Evolutionary conservation across 768 basidiomycete genomes (phyloP), one percentile per base, ranked within the genome.

Genomic region (Chiua virens): DNA sequence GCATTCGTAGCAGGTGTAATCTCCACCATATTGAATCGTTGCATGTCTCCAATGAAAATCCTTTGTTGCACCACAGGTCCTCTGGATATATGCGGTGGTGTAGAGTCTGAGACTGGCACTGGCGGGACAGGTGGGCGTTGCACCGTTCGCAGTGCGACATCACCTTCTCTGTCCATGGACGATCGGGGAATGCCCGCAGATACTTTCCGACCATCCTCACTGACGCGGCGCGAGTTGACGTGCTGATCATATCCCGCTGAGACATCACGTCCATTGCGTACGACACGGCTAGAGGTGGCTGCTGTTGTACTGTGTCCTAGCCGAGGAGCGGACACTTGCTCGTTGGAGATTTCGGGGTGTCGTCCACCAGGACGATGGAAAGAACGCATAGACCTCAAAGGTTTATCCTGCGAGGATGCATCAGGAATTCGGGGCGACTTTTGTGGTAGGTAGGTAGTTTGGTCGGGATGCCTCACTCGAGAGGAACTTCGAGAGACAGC

Each of bases 1-100:
- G 91, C 90, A 23, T 73, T 83, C 2, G 89, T 95, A 10, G 70
- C 66, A 13, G 83, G 71, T 2, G 76, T 73, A 37, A 97, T 78
- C 58, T 89, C 86, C 11, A 95, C 80, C 62, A 80, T 82, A 55
- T 86, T 79, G 57, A 86, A 89, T 37, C 84, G 77, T 65, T 91
- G 87, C 75, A 84, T 77, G 60, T 86, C 85, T 5, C 83, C 83
- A 52, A 95, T 75, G 63, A 92, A 94, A 9, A 95, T 70, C 13
- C 89, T 78, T 62, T 87, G 87, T 58, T 87, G 87, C 18, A 73
- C 72, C 13, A 77, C 67, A 25, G 65, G 57, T 18, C 36, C 69
- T 60, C 60, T 71, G 46, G 55, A 34, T 21, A 32, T 35, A 39
- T 48, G 67, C 20, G 74, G 68, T 7, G 72, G 68, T 52, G 73